Evolutionary conservation across 148 eudicot species (phyloP).

Genomic region (Rhododendron mucronatum): DNA sequence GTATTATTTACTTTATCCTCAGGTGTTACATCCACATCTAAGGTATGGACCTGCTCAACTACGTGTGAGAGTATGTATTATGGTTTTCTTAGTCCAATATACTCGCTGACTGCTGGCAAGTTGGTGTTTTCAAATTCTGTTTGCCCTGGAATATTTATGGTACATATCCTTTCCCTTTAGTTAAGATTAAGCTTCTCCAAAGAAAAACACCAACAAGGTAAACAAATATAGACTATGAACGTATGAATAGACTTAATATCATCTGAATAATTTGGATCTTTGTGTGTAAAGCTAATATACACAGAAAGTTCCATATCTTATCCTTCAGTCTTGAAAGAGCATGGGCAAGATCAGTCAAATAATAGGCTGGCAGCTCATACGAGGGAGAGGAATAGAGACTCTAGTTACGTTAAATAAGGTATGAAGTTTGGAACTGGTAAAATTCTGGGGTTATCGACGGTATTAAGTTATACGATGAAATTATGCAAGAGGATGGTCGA

Average conservation of each 20-base stretch:
- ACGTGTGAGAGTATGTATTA: slow-evolving; percentile 21
- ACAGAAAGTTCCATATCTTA: neutral
- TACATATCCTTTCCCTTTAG: neutral
- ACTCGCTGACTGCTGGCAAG: neutral
- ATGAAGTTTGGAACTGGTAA: neutral
- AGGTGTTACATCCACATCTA: slow-evolving; percentile 51
- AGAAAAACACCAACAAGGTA: neutral
- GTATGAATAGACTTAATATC: neutral
- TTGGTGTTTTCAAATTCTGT: slow-evolving; percentile 2
- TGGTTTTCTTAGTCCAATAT: neutral
- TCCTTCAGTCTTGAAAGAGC: neutral
- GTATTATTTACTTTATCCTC: slow-evolving; percentile 8
- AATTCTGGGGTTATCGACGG: neutral
- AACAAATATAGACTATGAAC: neutral
- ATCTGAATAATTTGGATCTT: neutral
- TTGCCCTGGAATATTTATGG: slow-evolving; percentile 3
- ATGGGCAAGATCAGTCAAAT: neutral
- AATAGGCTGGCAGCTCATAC: neutral
- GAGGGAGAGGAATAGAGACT: neutral
- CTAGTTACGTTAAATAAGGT: neutral
- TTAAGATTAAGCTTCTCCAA: neutral
- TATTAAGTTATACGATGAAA: neutral
- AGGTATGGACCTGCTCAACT: slow-evolving; percentile 57
- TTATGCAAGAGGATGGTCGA: neutral
- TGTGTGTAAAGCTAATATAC: neutral